Evolutionary conservation across 2,329 filamentous ascomycete genomes (phyloP).

Genomic region (Ascosphaera aggregata): DNA sequence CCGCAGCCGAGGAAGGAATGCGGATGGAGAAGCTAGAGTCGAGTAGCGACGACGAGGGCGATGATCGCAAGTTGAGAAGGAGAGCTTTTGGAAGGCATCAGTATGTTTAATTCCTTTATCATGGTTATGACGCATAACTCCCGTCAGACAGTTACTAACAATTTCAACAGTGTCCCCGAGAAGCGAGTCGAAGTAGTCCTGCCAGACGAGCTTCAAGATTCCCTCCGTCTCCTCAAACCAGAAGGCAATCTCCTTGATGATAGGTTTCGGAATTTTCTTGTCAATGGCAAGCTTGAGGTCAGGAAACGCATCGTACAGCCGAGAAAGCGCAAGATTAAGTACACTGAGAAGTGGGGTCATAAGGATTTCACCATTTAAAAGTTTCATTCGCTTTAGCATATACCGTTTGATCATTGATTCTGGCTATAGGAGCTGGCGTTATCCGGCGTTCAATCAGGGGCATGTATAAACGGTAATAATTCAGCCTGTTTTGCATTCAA

Average conservation of each 20-base stretch:
- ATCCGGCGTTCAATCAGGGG: too few species aligned
- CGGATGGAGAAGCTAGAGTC: slow-evolving; percentile 12
- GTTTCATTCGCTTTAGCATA: slow-evolving; percentile 9
- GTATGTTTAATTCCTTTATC: slow-evolving; percentile 14
- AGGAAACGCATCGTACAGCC: slow-evolving; percentile 55
- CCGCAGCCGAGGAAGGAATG: slow-evolving; percentile 25
- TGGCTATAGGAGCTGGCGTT: too few species aligned
- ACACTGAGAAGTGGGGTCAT: slow-evolving; percentile 92
- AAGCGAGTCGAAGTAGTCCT: slow-evolving; percentile 61
- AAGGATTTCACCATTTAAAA: slow-evolving; percentile 57
- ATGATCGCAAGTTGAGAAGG: slow-evolving; percentile 42
- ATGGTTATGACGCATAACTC: neutral
- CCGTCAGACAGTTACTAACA: slow-evolving; percentile 1
- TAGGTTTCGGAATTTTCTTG: slow-evolving; percentile 66
- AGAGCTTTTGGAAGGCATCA: slow-evolving; percentile 44
- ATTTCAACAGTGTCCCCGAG: slow-evolving; percentile 30
- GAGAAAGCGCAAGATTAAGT: slow-evolving; percentile 58
- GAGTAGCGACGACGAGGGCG: slow-evolving; percentile 26
- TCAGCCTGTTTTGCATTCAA: too few species aligned
- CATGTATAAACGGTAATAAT: too few species aligned
- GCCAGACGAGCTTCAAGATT: slow-evolving; percentile 62
- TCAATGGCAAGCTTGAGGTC: slow-evolving; percentile 73
- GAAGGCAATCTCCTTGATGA: slow-evolving; percentile 93
- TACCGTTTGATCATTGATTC: too few species aligned
- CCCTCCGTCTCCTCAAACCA: slow-evolving; percentile 61